Conservation (phyloP, 2,329 filamentous ascomycete genomes). For the Thelonectria olida region DNA sequence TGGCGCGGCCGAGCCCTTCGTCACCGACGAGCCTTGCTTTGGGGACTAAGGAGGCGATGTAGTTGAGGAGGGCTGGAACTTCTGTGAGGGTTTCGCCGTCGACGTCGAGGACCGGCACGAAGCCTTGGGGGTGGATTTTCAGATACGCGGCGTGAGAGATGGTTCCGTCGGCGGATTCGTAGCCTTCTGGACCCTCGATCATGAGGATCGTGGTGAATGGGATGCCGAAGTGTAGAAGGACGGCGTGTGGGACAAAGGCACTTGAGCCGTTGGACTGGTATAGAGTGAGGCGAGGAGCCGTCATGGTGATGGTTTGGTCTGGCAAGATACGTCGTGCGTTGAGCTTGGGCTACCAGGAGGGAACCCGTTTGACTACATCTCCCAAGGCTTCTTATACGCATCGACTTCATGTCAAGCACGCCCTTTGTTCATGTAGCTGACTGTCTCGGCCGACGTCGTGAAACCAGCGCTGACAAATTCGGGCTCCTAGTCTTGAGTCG, state of each 20-base stretch:
- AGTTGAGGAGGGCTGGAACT: conserved; percentile 44
- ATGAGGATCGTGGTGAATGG: conserved; percentile 36
- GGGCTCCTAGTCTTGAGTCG: too few species aligned
- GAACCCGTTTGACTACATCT: too few species aligned
- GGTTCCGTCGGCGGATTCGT: conserved; percentile 43
- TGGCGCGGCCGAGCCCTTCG: conserved; percentile 31
- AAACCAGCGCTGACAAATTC: conserved; percentile 12
- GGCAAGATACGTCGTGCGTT: too few species aligned
- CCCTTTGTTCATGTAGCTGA: background rate
- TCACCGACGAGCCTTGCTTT: conserved; percentile 34
- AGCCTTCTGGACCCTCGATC: conserved; percentile 22
- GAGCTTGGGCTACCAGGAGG: too few species aligned
- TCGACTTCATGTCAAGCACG: background rate
- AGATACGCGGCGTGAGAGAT: conserved; percentile 42
- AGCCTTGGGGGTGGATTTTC: conserved; percentile 41
- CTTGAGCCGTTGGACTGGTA: conserved; percentile 44
- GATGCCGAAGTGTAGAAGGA: conserved; percentile 44
- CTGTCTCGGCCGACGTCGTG: background rate
- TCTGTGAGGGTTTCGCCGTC: conserved; percentile 45
- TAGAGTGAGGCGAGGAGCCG: conserved; percentile 35
- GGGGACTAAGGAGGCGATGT: conserved; percentile 40
- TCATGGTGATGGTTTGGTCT: conserved; percentile 7
- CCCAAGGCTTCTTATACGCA: background rate
- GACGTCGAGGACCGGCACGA: conserved; percentile 44
- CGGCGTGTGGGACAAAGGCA: conserved; percentile 39